phyloP scores from a whole-genome alignment of 2,329 filamentous ascomycete species.

The Fusarium graminum region DNA sequence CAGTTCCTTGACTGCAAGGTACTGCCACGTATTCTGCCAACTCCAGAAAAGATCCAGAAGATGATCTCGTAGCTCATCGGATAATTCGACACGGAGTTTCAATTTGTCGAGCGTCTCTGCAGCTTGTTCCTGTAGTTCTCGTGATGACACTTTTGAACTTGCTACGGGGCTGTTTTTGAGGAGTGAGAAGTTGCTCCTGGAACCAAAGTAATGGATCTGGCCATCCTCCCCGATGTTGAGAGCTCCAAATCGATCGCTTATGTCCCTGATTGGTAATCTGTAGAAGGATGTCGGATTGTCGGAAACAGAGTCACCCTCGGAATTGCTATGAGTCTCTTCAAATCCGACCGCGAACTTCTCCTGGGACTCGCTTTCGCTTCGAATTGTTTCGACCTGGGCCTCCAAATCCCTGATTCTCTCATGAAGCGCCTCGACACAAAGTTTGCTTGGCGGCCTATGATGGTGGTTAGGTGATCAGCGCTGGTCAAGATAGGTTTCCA shows the following conservation, averaged over 20 bases:
- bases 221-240: slow-evolving; percentile 7
- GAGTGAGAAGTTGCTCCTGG: neutral
- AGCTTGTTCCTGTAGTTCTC: neutral
- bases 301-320: fast-evolving
- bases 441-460: slow-evolving; percentile 7
- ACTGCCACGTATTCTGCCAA: slow-evolving; percentile 15
- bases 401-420: neutral
- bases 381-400: neutral
- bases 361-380: fast-evolving
- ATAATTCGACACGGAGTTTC: neutral
- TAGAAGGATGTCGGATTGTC: neutral
- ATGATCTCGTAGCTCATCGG: neutral
- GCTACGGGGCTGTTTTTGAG: neutral
- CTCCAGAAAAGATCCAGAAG: neutral
- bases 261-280: neutral
- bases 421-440: slow-evolving; percentile 1
- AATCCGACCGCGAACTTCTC: fast-evolving
- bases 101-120: neutral
- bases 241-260: neutral
- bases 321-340: neutral
- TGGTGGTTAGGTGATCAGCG: no score
- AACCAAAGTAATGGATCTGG: neutral
- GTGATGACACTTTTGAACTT: neutral
- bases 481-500: no score
- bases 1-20: neutral